phyloP scores from a whole-genome alignment of 352 stramenopile genomes.

The Phytophthora uliginosa region DNA sequence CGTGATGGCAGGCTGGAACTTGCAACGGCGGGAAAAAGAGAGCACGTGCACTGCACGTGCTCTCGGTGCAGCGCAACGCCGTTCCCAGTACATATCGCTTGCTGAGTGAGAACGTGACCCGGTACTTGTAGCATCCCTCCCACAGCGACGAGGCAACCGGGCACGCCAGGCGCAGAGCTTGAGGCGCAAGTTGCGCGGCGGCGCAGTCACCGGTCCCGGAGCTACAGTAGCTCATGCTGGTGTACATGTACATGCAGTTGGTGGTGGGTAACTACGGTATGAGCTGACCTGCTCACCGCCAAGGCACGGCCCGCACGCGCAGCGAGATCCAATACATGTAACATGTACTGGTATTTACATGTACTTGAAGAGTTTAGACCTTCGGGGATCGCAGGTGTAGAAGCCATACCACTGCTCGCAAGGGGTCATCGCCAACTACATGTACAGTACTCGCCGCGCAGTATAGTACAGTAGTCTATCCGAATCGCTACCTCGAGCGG shows the following conservation, averaged over 20 bases:
- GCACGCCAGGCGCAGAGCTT: slow-evolving; percentile 21
- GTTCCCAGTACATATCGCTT: background rate
- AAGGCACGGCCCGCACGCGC: slow-evolving; percentile 7
- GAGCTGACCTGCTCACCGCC: slow-evolving; percentile 18
- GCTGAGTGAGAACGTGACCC: background rate
- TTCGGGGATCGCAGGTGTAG: slow-evolving; percentile 23
- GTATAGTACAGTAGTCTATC: background rate
- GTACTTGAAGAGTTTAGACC: background rate
- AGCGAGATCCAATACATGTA: slow-evolving; percentile 7
- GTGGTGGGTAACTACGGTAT: slow-evolving; percentile 1
- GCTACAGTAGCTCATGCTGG: slow-evolving; percentile 3
- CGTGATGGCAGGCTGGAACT: slow-evolving; percentile 4
- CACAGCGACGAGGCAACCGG: slow-evolving; percentile 33
- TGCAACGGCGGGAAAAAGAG: slow-evolving; percentile 37
- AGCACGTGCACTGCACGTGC: no score
- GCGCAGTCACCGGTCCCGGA: slow-evolving; percentile 5
- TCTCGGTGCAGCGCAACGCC: background rate
- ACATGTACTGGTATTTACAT: no score
- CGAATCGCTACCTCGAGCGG: slow-evolving; percentile 17
- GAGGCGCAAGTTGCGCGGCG: background rate
- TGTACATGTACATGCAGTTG: background rate
- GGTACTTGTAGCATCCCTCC: slow-evolving; percentile 7
- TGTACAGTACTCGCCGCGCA: background rate
- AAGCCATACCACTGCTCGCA: slow-evolving; percentile 11
- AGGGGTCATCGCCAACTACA: background rate